A percentile compares a stretch with the other conserved stretches of the same genome.
phyloP scores from a whole-genome alignment of 768 basidiomycete species.

The Podaxis rugospora region DNA sequence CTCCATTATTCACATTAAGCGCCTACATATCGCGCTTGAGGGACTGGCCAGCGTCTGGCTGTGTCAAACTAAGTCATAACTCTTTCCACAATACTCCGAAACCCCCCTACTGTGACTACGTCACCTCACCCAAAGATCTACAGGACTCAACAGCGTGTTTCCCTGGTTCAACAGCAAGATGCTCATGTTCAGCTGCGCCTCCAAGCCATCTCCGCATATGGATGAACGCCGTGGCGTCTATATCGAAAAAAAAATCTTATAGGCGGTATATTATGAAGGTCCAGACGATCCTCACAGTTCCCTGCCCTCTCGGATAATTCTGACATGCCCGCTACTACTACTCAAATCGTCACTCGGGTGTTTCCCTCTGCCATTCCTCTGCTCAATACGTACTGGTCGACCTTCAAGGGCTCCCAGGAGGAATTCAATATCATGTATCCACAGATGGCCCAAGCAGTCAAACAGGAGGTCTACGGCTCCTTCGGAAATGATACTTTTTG shows the following conservation, averaged over 20 bases:
- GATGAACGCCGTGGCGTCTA: not conserved
- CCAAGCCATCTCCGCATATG: not conserved
- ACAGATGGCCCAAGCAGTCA: not conserved
- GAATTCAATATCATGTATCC: constrained; percentile 6
- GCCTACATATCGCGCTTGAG: not conserved
- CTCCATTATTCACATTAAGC: not conserved
- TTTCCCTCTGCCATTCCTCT: constrained; percentile 1
- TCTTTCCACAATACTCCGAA: not conserved
- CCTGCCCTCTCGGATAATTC: not conserved
- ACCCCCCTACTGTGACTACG: not conserved
- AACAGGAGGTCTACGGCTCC: not conserved
- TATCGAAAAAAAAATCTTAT: not conserved
- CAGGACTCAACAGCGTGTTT: not conserved
- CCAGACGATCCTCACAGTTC: too few relatives aligned
- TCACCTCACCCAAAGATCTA: not conserved
- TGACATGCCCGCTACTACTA: not conserved
- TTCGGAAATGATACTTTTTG: not conserved
- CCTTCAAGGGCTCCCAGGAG: constrained; percentile 1
- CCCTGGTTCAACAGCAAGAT: not conserved
- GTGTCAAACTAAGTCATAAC: not conserved
- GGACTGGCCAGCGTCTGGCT: not conserved
- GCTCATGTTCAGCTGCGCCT: not conserved
- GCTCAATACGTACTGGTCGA: not conserved
- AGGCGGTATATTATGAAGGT: too few relatives aligned
- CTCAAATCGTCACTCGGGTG: not conserved